Evolutionary conservation across 768 basidiomycete genomes (phyloP).

Genomic region (Tulasnella sp.): DNA sequence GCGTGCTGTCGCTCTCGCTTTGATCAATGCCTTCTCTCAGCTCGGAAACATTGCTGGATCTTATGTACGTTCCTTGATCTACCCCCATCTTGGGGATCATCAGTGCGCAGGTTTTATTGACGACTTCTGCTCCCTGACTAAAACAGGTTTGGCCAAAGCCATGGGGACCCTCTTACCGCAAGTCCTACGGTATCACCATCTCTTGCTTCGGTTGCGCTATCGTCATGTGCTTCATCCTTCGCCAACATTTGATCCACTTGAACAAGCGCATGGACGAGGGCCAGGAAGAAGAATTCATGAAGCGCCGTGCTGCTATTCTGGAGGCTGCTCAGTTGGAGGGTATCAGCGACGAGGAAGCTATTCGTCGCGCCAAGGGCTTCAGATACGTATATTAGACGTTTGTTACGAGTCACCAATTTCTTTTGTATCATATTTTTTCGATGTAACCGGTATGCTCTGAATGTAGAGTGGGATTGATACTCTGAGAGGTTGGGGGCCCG

Average conservation of each 20-base stretch:
- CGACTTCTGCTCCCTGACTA: background rate
- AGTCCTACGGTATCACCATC: constrained; percentile 69
- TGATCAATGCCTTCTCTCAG: constrained; percentile 74
- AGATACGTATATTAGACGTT: constrained; percentile 15
- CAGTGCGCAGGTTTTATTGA: too few species aligned
- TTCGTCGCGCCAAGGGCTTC: constrained; percentile 16
- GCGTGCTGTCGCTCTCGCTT: constrained; percentile 76
- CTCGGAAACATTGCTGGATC: constrained; percentile 80
- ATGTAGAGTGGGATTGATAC: background rate
- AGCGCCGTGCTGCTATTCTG: constrained; percentile 3
- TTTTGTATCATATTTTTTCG: background rate
- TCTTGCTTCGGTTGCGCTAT: constrained; percentile 43
- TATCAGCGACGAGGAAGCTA: constrained; percentile 20
- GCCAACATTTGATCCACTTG: constrained; percentile 23
- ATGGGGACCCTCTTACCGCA: constrained; percentile 65
- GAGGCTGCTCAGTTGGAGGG: constrained; percentile 19
- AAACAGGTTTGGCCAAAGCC: constrained; percentile 59
- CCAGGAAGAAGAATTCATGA: background rate
- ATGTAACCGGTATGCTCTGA: background rate
- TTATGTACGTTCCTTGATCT: constrained; percentile 35
- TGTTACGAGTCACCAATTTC: background rate
- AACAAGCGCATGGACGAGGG: constrained; percentile 22
- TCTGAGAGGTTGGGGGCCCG: too few species aligned
- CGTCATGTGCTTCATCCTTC: constrained; percentile 30
- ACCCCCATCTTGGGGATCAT: too few species aligned